These are phyloP conservation scores for Sporisorium iseilematis-ciliati DNA, from an alignment of 1,284 basidiomycete species.

Conservation along the genomic window DNA sequence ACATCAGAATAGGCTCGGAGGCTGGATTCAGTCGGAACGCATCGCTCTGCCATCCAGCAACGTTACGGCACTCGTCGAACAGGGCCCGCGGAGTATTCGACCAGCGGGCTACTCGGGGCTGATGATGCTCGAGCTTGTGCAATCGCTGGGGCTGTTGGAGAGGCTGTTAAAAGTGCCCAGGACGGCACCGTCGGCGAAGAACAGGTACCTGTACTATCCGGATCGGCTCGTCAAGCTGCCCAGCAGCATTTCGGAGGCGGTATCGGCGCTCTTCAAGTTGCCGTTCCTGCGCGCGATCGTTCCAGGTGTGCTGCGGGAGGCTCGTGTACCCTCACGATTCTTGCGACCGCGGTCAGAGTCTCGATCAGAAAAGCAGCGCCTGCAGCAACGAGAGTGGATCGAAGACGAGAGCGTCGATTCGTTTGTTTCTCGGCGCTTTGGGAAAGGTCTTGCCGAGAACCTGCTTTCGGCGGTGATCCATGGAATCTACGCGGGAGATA, in stretches of 20 bases:
- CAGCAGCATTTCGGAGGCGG: conserved; percentile 71
- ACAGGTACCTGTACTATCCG: conserved; percentile 80
- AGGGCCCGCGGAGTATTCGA: conserved; percentile 64
- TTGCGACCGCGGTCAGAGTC: conserved; percentile 70
- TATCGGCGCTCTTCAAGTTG: conserved; percentile 57
- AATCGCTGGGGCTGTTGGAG: conserved; percentile 77
- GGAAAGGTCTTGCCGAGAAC: conserved; percentile 78
- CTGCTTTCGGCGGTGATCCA: conserved; percentile 88
- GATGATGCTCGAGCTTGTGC: conserved; percentile 79
- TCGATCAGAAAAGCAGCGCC: conserved; percentile 63
- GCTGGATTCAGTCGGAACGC: conserved; percentile 82
- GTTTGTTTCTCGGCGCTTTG: conserved; percentile 83
- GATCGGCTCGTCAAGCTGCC: conserved; percentile 73
- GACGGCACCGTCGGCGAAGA: conserved; percentile 78
- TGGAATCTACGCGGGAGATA: conserved; percentile 91
- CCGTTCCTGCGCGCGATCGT: conserved; percentile 56
- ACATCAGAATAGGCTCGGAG: conserved; percentile 77
- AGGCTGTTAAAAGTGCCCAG: conserved; percentile 77
- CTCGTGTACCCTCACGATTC: conserved; percentile 70
- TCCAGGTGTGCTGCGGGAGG: conserved; percentile 73
- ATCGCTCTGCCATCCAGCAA: conserved; percentile 67
- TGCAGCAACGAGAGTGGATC: conserved; percentile 33
- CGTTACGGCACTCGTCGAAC: conserved; percentile 56
- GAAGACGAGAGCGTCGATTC: conserved; percentile 84
- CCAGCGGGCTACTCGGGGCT: conserved; percentile 59